Percentiles rank a stretch among this genome's conserved stretches.
Evolutionary conservation across 495 filamentous ascomycete species (phyloP).

Genomic region (Amphirosellinia nigrospora): DNA sequence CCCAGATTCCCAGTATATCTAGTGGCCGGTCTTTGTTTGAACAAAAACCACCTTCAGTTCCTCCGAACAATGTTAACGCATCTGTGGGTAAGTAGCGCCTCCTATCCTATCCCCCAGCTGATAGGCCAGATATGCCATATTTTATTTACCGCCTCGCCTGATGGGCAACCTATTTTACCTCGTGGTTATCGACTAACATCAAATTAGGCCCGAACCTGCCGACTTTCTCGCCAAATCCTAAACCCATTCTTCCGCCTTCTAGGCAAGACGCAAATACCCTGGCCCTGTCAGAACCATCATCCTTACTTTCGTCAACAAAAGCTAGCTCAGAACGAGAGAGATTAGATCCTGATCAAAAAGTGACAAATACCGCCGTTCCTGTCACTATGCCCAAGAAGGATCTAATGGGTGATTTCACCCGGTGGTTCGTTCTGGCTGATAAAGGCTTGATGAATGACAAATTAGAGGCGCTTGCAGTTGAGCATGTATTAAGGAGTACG

Average conservation of each 20-base stretch:
- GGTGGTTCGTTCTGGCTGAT: conserved; percentile 55
- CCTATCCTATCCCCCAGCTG: not conserved
- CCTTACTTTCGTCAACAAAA: not conserved
- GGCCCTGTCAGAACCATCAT: not conserved
- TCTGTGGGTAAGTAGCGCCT: conserved; percentile 6
- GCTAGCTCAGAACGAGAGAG: not conserved
- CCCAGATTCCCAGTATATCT: not conserved
- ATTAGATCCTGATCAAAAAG: not conserved
- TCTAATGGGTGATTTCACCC: conserved; percentile 47
- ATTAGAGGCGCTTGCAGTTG: conserved; percentile 44
- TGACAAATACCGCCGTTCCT: not conserved
- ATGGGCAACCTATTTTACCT: not conserved
- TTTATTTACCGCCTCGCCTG: not conserved
- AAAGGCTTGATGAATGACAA: conserved; percentile 47
- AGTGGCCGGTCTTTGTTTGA: conserved; percentile 1
- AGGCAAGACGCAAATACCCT: not conserved
- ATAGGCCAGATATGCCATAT: not conserved
- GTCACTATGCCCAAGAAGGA: conserved; percentile 29
- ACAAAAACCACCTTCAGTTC: not conserved
- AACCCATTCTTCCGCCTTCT: not conserved
- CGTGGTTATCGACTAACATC: not conserved
- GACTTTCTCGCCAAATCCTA: not conserved
- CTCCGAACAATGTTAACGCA: not conserved
- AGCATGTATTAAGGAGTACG: conserved; percentile 40
- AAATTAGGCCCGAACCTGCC: not conserved